Percentiles rank a stretch among this genome's conserved stretches.
Conservation (phyloP, 2,329 filamentous ascomycete species). For the Cladosporium sp. region DNA sequence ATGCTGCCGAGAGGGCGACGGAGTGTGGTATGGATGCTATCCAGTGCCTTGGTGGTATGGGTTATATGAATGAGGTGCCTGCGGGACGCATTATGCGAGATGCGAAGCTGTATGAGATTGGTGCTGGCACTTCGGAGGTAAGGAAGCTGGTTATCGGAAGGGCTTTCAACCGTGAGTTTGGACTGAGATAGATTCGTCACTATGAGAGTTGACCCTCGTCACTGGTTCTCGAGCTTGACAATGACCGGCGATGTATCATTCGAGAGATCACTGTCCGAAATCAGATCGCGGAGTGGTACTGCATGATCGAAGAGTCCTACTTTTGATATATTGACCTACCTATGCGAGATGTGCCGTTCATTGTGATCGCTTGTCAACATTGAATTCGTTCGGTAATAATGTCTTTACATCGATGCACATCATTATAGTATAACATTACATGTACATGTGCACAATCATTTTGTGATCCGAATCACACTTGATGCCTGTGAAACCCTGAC, state of each 20-base stretch:
- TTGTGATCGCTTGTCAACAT: no score
- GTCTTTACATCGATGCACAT: no score
- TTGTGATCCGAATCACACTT: neutral
- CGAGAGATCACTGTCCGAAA: no score
- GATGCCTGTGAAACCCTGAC: neutral
- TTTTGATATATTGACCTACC: no score
- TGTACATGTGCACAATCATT: neutral
- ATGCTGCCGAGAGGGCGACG: slow-evolving; percentile 85
- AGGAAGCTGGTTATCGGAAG: slow-evolving; percentile 90
- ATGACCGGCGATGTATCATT: no score
- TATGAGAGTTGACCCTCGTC: neutral
- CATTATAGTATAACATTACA: no score
- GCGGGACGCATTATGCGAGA: slow-evolving; percentile 78
- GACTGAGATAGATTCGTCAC: neutral
- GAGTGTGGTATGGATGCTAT: slow-evolving; percentile 84
- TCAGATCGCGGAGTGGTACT: no score
- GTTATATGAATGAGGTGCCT: slow-evolving; percentile 92
- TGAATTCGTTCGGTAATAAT: no score
- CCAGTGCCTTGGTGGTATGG: slow-evolving; percentile 90
- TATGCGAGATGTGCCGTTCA: no score
- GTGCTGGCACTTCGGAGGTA: slow-evolving; percentile 91
- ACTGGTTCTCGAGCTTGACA: no score
- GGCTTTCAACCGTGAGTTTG: slow-evolving; percentile 84
- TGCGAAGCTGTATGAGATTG: slow-evolving; percentile 88
- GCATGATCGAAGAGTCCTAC: no score